Percentiles rank a stretch among this genome's conserved stretches.
Evolutionary conservation across 148 eudicot species (phyloP).

Genomic region (Vaccinium corymbosum): DNA sequence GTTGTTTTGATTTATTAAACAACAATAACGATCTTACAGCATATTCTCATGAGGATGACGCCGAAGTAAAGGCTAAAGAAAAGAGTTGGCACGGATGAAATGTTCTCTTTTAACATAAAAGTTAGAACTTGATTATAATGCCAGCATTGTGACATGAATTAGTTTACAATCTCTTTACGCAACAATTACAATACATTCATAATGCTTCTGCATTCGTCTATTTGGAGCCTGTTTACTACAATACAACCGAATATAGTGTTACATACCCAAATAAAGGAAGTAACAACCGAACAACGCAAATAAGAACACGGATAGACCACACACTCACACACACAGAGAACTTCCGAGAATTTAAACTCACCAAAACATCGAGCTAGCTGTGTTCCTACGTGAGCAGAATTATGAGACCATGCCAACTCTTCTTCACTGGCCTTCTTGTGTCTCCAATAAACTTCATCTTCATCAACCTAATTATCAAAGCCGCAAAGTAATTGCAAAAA

Average conservation of each 20-base stretch:
- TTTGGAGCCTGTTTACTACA: neutral
- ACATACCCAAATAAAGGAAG: neutral
- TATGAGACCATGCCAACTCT: conserved; percentile 40
- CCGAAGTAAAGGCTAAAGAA: neutral
- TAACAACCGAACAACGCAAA: neutral
- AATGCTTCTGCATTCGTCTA: neutral
- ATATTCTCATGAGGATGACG: neutral
- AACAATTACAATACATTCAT: neutral
- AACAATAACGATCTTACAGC: neutral
- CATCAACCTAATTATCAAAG: conserved; percentile 55
- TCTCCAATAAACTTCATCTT: conserved; percentile 52
- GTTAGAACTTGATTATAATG: neutral
- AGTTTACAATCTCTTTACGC: neutral
- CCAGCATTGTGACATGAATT: neutral
- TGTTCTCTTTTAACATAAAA: neutral
- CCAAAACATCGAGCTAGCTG: conserved; percentile 62
- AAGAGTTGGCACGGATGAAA: neutral
- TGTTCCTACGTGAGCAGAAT: conserved; percentile 46
- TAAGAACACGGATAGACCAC: neutral
- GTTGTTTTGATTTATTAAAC: neutral
- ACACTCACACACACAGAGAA: neutral
- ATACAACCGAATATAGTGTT: neutral
- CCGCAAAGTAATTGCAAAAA: neutral
- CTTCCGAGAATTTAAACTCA: conserved; percentile 29
- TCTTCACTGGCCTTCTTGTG: conserved; percentile 44